Evolutionary conservation across 1,139 yeast genomes (phyloP), one percentile per base, ranked within the genome.

Genomic region (Yamadazyma conglobata): DNA sequence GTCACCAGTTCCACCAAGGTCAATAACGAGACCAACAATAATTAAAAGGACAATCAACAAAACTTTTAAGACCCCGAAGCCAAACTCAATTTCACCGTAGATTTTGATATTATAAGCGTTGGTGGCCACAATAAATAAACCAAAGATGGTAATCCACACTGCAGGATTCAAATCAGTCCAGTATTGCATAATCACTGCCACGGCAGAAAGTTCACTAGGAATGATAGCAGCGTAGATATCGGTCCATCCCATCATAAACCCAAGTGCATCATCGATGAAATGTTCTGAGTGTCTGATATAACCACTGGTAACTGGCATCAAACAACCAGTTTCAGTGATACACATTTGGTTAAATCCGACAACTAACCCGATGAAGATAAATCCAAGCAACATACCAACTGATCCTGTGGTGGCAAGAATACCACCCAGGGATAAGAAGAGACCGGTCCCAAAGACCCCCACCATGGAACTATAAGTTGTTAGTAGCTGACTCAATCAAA

Each of bases 361-460:
- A 38, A 65, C 50, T 22, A 25, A 25, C 5, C 9, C 5, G 4
- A 22, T 25, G 16, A 25, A 22, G 16, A 25, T 17, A 6, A 5
- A 5, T 6, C 6, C 5, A 16, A 25, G 18, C 12, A 79, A 58
- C 31, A 78, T 53, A 23, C 79, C 69, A 6, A 79, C 87, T 5
- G 89, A 88, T 20, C 89, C 89, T 10, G 68, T 70, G 8, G 61
- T 63, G 33, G 70, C 63, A 39, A 86, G 60, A 3, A 82, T 80
- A 30, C 73, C 69, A 17, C 94, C 95, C 34, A 81, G 73, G 31
- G 85, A 80, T 6, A 86, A 84, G 47, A 69, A 69, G 32, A 71
- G 54, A 48, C 77, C 77, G 6, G 77, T 59, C 34, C 64, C 61
- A 32, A 65, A 64, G 29, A 60, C 50, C 18, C 70, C 70, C 17